Evolutionary conservation across 164 flowering plant genomes (phyloP).

Genomic region (Liriodendron chinense): DNA sequence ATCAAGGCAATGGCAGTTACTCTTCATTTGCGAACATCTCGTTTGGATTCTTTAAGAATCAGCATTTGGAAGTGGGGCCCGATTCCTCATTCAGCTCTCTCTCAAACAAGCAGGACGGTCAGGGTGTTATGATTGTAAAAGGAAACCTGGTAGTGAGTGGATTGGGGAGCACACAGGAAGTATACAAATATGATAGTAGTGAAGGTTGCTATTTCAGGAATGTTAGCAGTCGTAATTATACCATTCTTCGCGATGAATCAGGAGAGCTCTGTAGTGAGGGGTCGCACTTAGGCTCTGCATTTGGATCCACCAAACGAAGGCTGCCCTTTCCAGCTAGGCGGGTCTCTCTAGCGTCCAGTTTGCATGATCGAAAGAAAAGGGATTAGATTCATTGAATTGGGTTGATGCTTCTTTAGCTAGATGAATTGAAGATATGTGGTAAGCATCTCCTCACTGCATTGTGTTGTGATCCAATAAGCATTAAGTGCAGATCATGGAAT

Average conservation of each 20-base stretch:
- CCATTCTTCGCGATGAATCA: constrained; percentile 52
- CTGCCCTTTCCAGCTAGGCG: constrained; percentile 17
- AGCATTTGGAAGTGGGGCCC: background rate
- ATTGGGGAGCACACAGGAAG: constrained; percentile 60
- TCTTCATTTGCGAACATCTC: constrained; percentile 37
- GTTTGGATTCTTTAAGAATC: constrained; percentile 50
- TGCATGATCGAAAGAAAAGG: background rate
- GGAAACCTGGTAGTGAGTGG: constrained; percentile 55
- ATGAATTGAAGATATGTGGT: background rate
- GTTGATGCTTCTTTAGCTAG: background rate
- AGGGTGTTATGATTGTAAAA: constrained; percentile 57
- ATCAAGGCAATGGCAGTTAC: constrained; percentile 38
- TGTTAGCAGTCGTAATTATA: constrained; percentile 75
- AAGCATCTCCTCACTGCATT: background rate
- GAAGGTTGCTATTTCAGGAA: constrained; percentile 73
- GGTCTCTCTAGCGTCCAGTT: constrained; percentile 17
- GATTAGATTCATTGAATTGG: constrained; percentile 13
- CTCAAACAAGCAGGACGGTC: constrained; percentile 53
- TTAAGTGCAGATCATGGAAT: background rate
- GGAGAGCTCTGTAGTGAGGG: constrained; percentile 29
- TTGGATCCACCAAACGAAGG: constrained; percentile 8
- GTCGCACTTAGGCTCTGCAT: constrained; percentile 1
- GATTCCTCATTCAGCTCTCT: constrained; percentile 31
- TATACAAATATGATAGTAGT: constrained; percentile 38
- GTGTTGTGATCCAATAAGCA: background rate